Evolutionary conservation across 495 filamentous ascomycete species (phyloP).

Genomic region (Aspergillus wentii): DNA sequence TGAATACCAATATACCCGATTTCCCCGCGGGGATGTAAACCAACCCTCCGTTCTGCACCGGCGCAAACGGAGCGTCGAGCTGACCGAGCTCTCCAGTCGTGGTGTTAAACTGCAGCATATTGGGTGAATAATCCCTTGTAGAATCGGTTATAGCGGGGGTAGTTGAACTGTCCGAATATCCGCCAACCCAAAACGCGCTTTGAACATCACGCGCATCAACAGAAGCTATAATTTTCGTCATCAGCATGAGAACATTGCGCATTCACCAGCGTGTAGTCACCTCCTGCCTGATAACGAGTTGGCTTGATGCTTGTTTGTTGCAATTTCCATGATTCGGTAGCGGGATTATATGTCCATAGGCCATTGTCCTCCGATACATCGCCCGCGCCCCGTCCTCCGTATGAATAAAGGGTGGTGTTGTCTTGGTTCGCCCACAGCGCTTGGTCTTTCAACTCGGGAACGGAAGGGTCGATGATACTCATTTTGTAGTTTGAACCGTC

Average conservation of each 20-base stretch:
- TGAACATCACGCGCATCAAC: constrained; percentile 9
- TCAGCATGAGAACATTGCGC: too few relatives aligned
- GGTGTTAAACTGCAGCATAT: constrained; percentile 13
- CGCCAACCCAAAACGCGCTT: constrained; percentile 12
- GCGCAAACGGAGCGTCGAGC: constrained; percentile 4
- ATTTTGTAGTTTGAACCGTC: constrained; percentile 15
- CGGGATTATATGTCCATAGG: constrained; percentile 4
- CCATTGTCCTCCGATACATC: constrained; percentile 5
- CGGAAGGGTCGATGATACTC: constrained; percentile 1
- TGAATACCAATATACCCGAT: constrained; percentile 7
- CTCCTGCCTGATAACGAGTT: constrained; percentile 3
- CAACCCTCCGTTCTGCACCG: constrained; percentile 10
- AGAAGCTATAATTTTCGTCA: too few relatives aligned
- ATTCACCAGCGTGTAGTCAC: too few relatives aligned
- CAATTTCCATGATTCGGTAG: constrained; percentile 2
- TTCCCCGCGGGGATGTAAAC: constrained; percentile 8
- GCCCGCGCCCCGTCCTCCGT: constrained; percentile 5
- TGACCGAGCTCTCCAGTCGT: constrained; percentile 5
- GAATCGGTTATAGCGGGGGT: constrained; percentile 9
- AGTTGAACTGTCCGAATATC: constrained; percentile 7
- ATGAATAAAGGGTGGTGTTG: constrained; percentile 7
- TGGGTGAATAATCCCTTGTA: constrained; percentile 2
- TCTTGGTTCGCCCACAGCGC: constrained; percentile 3
- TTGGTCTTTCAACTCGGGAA: constrained; percentile 7
- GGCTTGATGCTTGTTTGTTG: constrained; percentile 6